Percentiles rank a stretch among this genome's conserved stretches.
These are phyloP conservation scores for Verbascum thapsus DNA, from an alignment of 257 asterid genomes.

Conservation along the genomic window DNA sequence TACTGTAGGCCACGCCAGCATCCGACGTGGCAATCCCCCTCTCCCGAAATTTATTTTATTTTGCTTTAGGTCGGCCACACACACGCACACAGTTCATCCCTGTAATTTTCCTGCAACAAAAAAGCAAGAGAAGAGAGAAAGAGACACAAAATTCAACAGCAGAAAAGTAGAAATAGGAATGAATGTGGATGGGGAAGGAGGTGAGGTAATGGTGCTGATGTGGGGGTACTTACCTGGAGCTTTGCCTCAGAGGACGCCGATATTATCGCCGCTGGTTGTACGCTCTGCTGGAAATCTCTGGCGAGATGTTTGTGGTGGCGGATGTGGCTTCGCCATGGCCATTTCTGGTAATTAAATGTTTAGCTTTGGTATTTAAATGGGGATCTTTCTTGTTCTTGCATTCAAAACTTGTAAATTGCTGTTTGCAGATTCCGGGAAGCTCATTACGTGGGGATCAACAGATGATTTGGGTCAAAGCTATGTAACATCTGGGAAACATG, in stretches of 20 bases:
- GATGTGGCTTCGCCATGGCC: slow-evolving; percentile 98
- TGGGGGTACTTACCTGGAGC: slow-evolving; percentile 99
- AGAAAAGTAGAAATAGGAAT: no score
- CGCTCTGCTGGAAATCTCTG: slow-evolving; percentile 48
- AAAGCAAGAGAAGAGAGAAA: background rate
- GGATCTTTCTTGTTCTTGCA: background rate
- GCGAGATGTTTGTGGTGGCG: slow-evolving; percentile 92
- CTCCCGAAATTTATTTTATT: slow-evolving; percentile 36
- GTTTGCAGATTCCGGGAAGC: slow-evolving; percentile 77
- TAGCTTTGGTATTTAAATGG: background rate
- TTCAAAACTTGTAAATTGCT: slow-evolving; percentile 23
- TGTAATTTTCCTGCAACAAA: background rate
- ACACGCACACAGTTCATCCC: no score
- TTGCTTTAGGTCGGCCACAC: slow-evolving; percentile 35
- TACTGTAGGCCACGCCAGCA: slow-evolving; percentile 32
- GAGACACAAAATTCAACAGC: no score
- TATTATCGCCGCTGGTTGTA: slow-evolving; percentile 72
- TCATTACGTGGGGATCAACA: slow-evolving; percentile 96
- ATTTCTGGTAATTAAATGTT: slow-evolving; percentile 59
- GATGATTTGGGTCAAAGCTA: slow-evolving; percentile 97
- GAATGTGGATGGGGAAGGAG: slow-evolving; percentile 65
- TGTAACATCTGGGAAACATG: slow-evolving; percentile 93
- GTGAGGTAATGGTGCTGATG: slow-evolving; percentile 68
- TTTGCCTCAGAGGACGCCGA: slow-evolving; percentile 84
- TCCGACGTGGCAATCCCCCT: slow-evolving; percentile 47